A percentile compares a stretch with the other conserved stretches of the same genome.
Evolutionary conservation across 2,329 filamentous ascomycete genomes (phyloP).

Genomic region (Aspergillus versicolor): DNA sequence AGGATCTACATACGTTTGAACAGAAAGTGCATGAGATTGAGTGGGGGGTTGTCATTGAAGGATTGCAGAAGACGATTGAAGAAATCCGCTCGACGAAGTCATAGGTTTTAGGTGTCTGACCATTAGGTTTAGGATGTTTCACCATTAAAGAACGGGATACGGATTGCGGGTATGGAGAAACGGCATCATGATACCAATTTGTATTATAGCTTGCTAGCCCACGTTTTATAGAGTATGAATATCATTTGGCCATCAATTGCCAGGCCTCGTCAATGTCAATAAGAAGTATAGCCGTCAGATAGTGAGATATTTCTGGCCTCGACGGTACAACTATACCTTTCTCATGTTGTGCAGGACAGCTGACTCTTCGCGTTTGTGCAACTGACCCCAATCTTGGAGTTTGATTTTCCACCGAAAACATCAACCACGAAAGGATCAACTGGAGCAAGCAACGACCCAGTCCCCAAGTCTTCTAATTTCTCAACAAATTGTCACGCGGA

Average conservation of each 20-base stretch:
- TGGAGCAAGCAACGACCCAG: not conserved
- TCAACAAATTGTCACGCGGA: not conserved
- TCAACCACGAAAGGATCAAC: not conserved
- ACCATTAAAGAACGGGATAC: not conserved
- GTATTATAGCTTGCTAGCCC: slow-evolving; percentile 4
- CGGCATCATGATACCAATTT: slow-evolving; percentile 9
- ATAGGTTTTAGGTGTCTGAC: not conserved
- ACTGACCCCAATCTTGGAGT: not conserved
- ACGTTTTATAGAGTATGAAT: slow-evolving; percentile 3
- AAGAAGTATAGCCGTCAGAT: not conserved
- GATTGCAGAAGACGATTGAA: slow-evolving; percentile 47
- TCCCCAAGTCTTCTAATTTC: not conserved
- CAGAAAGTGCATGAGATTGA: slow-evolving; percentile 73
- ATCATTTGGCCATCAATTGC: not conserved
- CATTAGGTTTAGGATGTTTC: not conserved
- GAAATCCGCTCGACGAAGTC: slow-evolving; percentile 28
- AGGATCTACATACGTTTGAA: slow-evolving; percentile 66
- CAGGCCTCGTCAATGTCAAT: not conserved
- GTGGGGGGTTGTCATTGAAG: slow-evolving; percentile 76
- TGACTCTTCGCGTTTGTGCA: not conserved
- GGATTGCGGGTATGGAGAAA: not conserved
- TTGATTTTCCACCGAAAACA: not conserved
- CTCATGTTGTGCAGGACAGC: not conserved
- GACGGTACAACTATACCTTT: not conserved
- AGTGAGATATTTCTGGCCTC: not conserved